These are phyloP conservation scores for Penicillium sp. DNA, from an alignment of 2,329 filamentous ascomycete species.

Conservation along the genomic window DNA sequence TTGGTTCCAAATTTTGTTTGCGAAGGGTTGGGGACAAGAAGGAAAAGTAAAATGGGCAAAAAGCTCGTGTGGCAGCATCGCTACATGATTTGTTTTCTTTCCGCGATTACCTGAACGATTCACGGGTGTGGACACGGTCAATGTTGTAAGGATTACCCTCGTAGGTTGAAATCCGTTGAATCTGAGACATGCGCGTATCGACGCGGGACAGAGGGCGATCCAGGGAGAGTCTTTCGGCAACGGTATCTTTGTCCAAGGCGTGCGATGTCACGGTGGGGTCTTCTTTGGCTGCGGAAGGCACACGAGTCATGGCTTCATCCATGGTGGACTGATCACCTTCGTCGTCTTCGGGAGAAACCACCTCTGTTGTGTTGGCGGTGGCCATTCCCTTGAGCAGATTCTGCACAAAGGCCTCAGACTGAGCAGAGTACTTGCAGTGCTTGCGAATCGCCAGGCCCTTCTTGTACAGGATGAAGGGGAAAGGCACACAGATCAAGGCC, in stretches of 20 bases:
- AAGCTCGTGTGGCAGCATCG: no score
- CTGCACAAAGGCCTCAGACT: slow-evolving; percentile 26
- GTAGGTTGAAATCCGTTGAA: slow-evolving; percentile 15
- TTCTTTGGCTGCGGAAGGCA: neutral
- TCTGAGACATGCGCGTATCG: slow-evolving; percentile 5
- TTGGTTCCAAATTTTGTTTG: no score
- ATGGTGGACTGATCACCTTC: neutral
- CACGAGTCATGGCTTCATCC: neutral
- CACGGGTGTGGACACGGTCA: slow-evolving; percentile 16
- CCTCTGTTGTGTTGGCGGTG: neutral
- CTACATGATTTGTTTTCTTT: no score
- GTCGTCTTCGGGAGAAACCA: neutral
- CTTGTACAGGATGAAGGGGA: slow-evolving; percentile 42
- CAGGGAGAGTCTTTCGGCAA: slow-evolving; percentile 12
- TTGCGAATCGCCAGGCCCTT: slow-evolving; percentile 37
- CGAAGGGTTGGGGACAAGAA: no score
- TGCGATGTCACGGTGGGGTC: neutral
- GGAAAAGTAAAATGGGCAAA: no score
- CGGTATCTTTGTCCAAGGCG: slow-evolving; percentile 8
- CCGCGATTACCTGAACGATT: slow-evolving; percentile 15
- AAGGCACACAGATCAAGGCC: slow-evolving; percentile 40
- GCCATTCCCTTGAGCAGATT: slow-evolving; percentile 6
- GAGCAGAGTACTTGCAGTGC: slow-evolving; percentile 38
- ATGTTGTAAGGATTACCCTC: slow-evolving; percentile 17
- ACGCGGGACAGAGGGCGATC: slow-evolving; percentile 8